Base-by-base conservation (phyloP, 495 filamentous ascomycete species). In the Aspergillus campestris region DNA sequence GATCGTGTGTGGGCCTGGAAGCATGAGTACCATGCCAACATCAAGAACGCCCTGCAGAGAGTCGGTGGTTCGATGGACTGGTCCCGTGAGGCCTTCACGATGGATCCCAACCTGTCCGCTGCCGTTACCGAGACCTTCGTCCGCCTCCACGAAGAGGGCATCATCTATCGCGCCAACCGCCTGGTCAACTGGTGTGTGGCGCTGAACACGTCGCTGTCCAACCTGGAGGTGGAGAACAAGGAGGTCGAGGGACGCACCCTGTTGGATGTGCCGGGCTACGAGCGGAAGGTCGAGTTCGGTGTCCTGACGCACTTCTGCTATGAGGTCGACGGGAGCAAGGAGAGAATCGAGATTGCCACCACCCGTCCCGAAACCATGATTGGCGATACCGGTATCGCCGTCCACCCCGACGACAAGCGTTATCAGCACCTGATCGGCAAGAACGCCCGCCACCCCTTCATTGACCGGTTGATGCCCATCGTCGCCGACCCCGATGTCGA, bases 331-430 rank as follows among this genome's bases (percentile, higher is more conserved):
- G 81, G 75, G 34, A 65, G 69, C 14, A 73, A 74, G 13, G 74
- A 83, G 57, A 77, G 74, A 34, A 82, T 89, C 45, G 80, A 86
- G 54, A 82, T 89, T 51, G 84, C 85, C 34, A 89, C 85, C 9
- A 89, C 85, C 40, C 78, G 85, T 65, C 77, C 77, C 7, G 85
- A 89, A 64, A 89, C 85, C n/a, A 87, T 89, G 79, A 73, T 87
- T 12, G 85, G 85, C 57, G 85, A 89, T 63, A 76, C 74, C 42
- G 85, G 78, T 62, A 80, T 89, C 53, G 85, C 85, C 42, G 85
- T 89, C 11, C 81, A 88, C 60, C 85, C 85, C 14, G 71, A 79
- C 30, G 85, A 87, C 67, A 79, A 79, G 53, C 68, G 71, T 43
- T 66, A 74, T 50, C 56, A 75, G 62, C 78, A 87, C 59, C 66